Evolutionary conservation across 2,329 filamentous ascomycete genomes (phyloP), one percentile per base, ranked within the genome.

Genomic region (Hypoxylon sp.): DNA sequence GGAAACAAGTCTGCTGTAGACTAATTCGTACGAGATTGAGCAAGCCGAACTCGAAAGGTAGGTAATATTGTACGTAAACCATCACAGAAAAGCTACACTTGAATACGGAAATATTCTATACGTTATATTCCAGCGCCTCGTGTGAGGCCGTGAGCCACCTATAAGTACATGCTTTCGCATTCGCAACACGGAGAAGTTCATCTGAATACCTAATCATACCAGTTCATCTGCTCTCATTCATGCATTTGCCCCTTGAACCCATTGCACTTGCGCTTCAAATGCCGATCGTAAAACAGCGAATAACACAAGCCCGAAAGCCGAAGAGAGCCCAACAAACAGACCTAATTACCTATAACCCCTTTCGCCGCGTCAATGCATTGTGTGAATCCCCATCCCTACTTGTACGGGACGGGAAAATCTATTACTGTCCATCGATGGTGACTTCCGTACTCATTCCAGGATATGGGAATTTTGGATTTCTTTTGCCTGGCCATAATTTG

Each of bases 281-380:
- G 61, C 55, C 28, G 46, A 25, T 51, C 59, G 30, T 56, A 32
- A 65, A 66, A 41, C 51, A 28, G 43, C 59, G 10, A 51, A 63
- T 58, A 55, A 56, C 28, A 65, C 45, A 55, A 43, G 19, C 32
- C 36, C 21, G 17, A 62, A 64, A 57, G 25, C 58, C 55, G 41
- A 17, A 59, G n/a, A 19, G 5, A 55, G 17, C 46, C 30, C 17
- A 45, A 25, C 19, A 59, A 57, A 36, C 19, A 30, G 28, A 30
- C 17, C 41, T 21, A 23, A 34, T 63, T 53, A 48, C 48, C 60
- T 14, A 19, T 45, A 61, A 30, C 51, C 63, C 61, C 4, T 57
- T 70, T 68, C 68, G 68, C 68, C 68, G 51, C 46, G 17, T 65
- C 51, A 50, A 70, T 70, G 68, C 68, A 68, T 70, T 52, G 21